Percentiles rank a stretch among this genome's conserved stretches.
These are phyloP conservation scores for Pichiaceae sp. DNA, from an alignment of 1,139 yeast species.

Conservation along the genomic window DNA sequence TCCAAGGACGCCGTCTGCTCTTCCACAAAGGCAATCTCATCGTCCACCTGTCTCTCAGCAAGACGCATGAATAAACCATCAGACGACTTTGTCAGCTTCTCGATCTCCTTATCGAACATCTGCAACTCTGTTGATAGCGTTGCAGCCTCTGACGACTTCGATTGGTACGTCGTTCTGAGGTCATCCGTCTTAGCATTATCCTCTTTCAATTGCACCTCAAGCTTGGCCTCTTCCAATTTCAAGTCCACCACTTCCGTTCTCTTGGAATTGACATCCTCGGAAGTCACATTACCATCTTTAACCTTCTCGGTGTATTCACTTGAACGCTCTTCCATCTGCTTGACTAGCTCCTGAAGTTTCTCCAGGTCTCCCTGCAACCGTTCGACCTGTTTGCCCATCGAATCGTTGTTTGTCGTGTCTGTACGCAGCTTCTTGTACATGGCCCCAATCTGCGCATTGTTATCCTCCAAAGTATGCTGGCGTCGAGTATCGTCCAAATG, in stretches of 20 bases:
- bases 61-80: slow-evolving; percentile 37
- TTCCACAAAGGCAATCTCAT: slow-evolving; percentile 28
- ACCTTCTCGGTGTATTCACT: slow-evolving; percentile 6
- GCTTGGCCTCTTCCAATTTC: slow-evolving; percentile 24
- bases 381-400: slow-evolving; percentile 38
- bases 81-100: slow-evolving; percentile 27
- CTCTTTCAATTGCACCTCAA: slow-evolving; percentile 26
- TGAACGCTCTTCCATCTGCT: slow-evolving; percentile 13
- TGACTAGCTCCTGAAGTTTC: slow-evolving; percentile 17
- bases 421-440: slow-evolving; percentile 38
- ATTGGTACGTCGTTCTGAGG: slow-evolving; percentile 43
- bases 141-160: slow-evolving; percentile 47
- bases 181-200: slow-evolving; percentile 31
- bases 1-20: slow-evolving; percentile 23
- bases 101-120: slow-evolving; percentile 25
- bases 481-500: slow-evolving; percentile 39
- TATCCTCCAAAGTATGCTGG: slow-evolving; percentile 40
- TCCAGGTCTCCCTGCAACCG: slow-evolving; percentile 32
- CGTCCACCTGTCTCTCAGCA: slow-evolving; percentile 31
- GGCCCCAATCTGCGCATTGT: slow-evolving; percentile 39
- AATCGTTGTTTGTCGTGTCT: slow-evolving; percentile 39
- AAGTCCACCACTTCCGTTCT: slow-evolving; percentile 26
- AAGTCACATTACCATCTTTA: slow-evolving; percentile 5
- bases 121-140: slow-evolving; percentile 32
- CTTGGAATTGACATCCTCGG: slow-evolving; percentile 22